These are phyloP conservation scores for Gracilaria gracilis DNA, from an alignment of 23 red algal species.

Conservation along the genomic window DNA sequence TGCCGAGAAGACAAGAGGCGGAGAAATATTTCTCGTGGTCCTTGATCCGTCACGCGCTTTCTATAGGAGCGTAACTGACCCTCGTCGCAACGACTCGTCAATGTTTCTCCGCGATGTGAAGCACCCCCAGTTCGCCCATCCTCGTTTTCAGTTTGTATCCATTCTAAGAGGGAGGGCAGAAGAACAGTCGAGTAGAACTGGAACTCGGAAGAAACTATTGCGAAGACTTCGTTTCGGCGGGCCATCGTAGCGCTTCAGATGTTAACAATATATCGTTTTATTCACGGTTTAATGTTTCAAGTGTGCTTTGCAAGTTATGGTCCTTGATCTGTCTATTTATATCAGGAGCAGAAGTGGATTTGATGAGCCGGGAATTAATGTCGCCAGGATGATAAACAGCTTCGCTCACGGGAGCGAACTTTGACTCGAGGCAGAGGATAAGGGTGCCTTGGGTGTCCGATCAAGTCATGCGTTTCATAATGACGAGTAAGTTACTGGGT, in stretches of 20 bases:
- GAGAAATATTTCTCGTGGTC: constrained; percentile 45
- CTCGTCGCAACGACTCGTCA: neutral
- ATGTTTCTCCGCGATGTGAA: constrained; percentile 19
- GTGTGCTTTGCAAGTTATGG: neutral
- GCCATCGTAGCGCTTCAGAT: neutral
- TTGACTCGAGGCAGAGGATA: neutral
- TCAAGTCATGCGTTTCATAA: constrained; percentile 36
- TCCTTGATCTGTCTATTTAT: neutral
- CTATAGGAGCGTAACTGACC: constrained; percentile 13
- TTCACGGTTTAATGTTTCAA: neutral
- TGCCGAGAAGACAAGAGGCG: constrained; percentile 40
- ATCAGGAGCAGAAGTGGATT: neutral
- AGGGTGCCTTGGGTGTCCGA: neutral
- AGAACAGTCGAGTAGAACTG: neutral
- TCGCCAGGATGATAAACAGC: neutral
- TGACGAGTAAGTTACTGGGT: constrained; percentile 28
- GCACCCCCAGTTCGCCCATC: constrained; percentile 43
- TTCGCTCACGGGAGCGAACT: neutral
- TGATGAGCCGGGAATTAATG: neutral
- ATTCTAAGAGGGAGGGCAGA: constrained; percentile 35
- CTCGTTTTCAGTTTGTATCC: constrained; percentile 58
- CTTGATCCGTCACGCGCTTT: constrained; percentile 60
- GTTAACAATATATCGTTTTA: neutral
- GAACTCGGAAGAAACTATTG: constrained; percentile 25
- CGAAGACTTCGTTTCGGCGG: constrained; percentile 27